These are phyloP conservation scores for Plenodomus biglobosus DNA, from an alignment of 2,329 filamentous ascomycete genomes.

Conservation along the genomic window DNA sequence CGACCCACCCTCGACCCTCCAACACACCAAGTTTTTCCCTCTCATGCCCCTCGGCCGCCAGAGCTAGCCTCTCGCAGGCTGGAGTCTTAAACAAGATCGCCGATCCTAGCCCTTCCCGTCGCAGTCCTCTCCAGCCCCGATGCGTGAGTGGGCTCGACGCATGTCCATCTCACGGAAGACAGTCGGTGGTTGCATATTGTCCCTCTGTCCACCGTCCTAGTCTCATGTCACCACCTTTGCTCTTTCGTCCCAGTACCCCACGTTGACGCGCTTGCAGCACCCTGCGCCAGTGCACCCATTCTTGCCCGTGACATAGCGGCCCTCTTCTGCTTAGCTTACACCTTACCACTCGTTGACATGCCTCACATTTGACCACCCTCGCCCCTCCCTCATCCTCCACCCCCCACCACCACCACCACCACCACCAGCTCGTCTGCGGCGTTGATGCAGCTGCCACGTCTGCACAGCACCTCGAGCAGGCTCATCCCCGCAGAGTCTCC, in stretches of 20 bases:
- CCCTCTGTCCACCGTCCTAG: too few species aligned
- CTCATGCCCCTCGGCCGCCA: background rate
- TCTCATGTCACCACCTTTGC: too few species aligned
- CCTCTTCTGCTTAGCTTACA: conserved; percentile 4
- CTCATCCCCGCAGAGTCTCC: conserved; percentile 6
- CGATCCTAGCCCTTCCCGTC: background rate
- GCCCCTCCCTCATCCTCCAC: conserved; percentile 6
- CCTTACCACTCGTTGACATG: conserved; percentile 6
- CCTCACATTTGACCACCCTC: conserved; percentile 8
- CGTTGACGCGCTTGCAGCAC: background rate
- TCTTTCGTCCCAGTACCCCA: too few species aligned
- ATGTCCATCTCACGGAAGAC: background rate
- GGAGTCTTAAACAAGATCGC: background rate
- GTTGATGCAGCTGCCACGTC: conserved; percentile 10
- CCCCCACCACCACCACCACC: background rate
- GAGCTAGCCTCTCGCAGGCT: background rate
- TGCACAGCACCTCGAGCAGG: conserved; percentile 2
- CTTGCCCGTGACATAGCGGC: conserved; percentile 2
- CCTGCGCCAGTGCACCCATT: background rate
- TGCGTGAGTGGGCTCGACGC: background rate
- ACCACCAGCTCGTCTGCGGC: conserved; percentile 8
- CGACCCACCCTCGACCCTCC: background rate
- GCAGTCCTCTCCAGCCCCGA: background rate
- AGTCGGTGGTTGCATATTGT: background rate
- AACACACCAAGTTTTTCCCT: background rate